A percentile compares a stretch with the other conserved stretches of the same genome.
These are phyloP conservation scores for Lotus japonicus DNA, from an alignment of 306 rosid genomes.

Conservation along the genomic window DNA sequence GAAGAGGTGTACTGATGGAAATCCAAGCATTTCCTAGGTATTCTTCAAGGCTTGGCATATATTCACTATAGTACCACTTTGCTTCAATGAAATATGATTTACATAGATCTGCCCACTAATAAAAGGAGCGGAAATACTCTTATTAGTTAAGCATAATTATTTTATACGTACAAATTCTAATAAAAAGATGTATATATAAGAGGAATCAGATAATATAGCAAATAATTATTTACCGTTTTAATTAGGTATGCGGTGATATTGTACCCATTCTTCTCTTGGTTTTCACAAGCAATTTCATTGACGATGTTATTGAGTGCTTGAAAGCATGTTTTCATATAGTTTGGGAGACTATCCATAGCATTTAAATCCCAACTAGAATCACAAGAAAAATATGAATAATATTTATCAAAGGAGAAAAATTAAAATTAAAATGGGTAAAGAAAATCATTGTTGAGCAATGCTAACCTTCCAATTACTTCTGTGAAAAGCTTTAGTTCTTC, in stretches of 20 bases:
- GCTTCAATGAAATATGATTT: constrained; percentile 7
- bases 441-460: too few relatives aligned
- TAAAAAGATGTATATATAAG: not conserved
- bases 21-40: too few relatives aligned
- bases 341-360: not conserved
- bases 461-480: not conserved
- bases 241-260: not conserved
- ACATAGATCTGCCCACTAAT: not conserved
- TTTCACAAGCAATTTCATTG: not conserved
- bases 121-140: not conserved
- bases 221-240: not conserved
- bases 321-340: constrained; percentile 8
- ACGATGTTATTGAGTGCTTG: not conserved
- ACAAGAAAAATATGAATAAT: not conserved
- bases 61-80: not conserved
- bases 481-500: constrained; percentile 13
- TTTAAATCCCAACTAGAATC: not conserved
- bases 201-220: not conserved
- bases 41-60: not conserved
- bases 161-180: too few relatives aligned
- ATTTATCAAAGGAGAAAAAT: not conserved
- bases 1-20: not conserved
- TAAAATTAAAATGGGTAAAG: not conserved
- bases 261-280: not conserved
- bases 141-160: not conserved